Base-by-base conservation (phyloP, 768 basidiomycete genomes). In the Russula lepida region DNA sequence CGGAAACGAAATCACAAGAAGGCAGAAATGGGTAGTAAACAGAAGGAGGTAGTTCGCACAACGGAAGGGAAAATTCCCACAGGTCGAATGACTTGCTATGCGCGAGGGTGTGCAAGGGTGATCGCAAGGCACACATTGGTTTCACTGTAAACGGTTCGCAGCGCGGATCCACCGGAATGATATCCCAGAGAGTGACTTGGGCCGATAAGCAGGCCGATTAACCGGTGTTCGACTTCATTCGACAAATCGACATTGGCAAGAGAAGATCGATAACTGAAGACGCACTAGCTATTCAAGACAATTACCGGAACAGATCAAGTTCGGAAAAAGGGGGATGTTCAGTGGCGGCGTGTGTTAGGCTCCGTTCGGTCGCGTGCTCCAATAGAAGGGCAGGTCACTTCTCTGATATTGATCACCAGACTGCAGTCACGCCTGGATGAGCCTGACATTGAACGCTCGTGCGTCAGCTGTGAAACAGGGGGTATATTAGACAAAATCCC, bases 1-100 rank as follows among this genome's bases (percentile, higher is more conserved):
- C 63, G 59, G 59, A 68, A 30, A 39, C 15, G 28, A 68, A 71
- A 54, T 68, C 70, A 61, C 63, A 66, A 56, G 54, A 51, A 7
- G 54, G 56, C 7, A 59, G 65, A 35, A 43, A 59, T 21, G 56
- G 65, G 51, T 47, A 58, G 25, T 35, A n/a, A 54, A 17, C n/a
- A 64, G 39, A 57, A 49, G 11, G n/a, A 50, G 30, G 68, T 51
- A 5, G 25, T 66, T 43, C 11, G 70, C 56, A 67, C 17, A 3
- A 17, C 25, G 25, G 12, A 15, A 56, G 28, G 12, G 13, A 25
- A 41, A 7, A 12, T 25, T 49, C 21, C 25, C 23, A 19, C 37
- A 41, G 28, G 33, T 51, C 39, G 44, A 55, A 33, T n/a, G n/a
- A n/a, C n/a, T n/a, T n/a, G n/a, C n/a, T n/a, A n/a, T n/a, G n/a